These are phyloP conservation scores for Protomyces inouyei DNA, from an alignment of 1,139 yeast species.

Conservation along the genomic window DNA sequence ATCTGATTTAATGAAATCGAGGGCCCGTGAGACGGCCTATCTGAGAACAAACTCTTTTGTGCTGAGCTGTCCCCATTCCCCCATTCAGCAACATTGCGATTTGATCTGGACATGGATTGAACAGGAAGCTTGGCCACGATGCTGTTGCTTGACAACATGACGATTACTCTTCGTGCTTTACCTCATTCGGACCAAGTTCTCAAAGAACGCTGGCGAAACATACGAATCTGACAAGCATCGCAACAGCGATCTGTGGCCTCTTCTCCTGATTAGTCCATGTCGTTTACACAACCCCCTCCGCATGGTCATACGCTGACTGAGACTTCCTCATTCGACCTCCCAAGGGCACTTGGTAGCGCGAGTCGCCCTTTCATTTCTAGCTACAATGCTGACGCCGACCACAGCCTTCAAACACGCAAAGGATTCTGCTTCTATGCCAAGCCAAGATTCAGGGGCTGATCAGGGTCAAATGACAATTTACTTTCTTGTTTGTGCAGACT, in stretches of 20 bases:
- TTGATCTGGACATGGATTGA: background rate
- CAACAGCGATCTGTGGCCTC: background rate
- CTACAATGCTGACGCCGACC: too few relatives aligned
- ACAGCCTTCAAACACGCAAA: too few relatives aligned
- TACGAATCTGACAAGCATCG: background rate
- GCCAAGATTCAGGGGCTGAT: too few relatives aligned
- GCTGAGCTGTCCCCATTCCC: background rate
- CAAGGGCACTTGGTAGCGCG: too few relatives aligned
- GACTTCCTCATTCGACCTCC: too few relatives aligned
- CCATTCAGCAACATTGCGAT: background rate
- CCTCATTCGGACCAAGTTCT: background rate
- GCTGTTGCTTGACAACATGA: background rate
- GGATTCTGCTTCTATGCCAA: too few relatives aligned
- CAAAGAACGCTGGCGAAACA: background rate
- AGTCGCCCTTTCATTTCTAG: too few relatives aligned
- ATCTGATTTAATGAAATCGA: constrained; percentile 1
- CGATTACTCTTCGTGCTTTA: background rate
- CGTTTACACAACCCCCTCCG: too few relatives aligned
- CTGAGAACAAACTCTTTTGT: background rate
- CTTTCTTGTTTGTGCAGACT: too few relatives aligned
- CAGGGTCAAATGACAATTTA: too few relatives aligned
- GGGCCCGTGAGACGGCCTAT: constrained; percentile 1
- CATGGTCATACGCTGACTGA: too few relatives aligned
- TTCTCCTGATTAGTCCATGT: background rate
- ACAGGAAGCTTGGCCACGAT: background rate